Percentiles rank a stretch among this genome's conserved stretches.
These are phyloP conservation scores for Phytophthora sp. DNA, from an alignment of 352 stramenopile species.

Conservation along the genomic window DNA sequence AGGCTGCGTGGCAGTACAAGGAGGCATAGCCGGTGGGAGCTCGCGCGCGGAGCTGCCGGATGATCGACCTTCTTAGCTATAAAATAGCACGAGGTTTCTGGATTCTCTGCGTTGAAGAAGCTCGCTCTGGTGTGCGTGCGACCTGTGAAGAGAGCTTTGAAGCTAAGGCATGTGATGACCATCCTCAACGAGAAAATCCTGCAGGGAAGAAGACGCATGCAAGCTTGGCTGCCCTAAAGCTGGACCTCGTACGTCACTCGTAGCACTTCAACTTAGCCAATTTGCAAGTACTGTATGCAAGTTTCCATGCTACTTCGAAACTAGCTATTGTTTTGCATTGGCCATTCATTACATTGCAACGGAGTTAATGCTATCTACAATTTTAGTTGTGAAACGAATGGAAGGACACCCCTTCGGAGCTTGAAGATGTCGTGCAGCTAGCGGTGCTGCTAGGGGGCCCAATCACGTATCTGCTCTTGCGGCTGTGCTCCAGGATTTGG, in stretches of 20 bases:
- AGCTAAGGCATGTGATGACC: neutral
- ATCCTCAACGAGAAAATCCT: neutral
- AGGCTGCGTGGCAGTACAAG: slow-evolving; percentile 19
- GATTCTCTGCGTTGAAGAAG: neutral
- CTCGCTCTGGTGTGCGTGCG: too few species aligned
- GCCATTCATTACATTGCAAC: too few species aligned
- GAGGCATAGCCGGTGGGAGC: slow-evolving; percentile 9
- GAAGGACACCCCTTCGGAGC: slow-evolving; percentile 26
- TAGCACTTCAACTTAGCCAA: slow-evolving; percentile 3
- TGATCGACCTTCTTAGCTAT: neutral
- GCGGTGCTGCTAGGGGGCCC: slow-evolving; percentile 11
- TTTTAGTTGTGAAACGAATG: slow-evolving; percentile 22
- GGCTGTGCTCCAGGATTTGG: slow-evolving; percentile 40
- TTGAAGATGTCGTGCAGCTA: slow-evolving; percentile 26
- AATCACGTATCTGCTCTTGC: slow-evolving; percentile 31
- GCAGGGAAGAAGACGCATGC: neutral
- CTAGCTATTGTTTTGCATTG: neutral
- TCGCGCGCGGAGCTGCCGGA: neutral
- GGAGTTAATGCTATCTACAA: neutral
- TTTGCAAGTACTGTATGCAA: too few species aligned
- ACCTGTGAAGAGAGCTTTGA: neutral
- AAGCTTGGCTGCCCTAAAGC: too few species aligned
- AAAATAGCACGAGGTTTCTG: neutral
- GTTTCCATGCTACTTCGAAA: neutral
- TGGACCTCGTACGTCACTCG: neutral